Percentiles rank a stretch among this genome's conserved stretches.
Evolutionary conservation across 257 asterid species (phyloP).

Genomic region (Lavandula angustifolia): DNA sequence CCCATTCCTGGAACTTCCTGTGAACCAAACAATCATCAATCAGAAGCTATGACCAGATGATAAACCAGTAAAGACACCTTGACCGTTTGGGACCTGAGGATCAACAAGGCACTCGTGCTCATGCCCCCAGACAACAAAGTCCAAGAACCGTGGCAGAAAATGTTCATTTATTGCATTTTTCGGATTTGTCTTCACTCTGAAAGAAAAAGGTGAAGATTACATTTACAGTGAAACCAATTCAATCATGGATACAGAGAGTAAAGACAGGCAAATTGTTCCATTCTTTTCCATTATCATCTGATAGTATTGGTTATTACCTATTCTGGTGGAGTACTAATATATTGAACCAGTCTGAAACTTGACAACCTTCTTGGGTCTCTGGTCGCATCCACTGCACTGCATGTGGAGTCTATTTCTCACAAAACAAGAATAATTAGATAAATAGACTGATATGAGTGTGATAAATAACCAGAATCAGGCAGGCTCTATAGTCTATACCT

Average conservation of each 20-base stretch:
- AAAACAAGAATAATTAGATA: conserved; percentile 33
- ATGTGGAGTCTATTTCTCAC: conserved; percentile 79
- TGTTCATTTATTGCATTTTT: conserved; percentile 98
- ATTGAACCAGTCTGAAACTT: conserved; percentile 96
- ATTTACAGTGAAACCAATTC: conserved; percentile 20
- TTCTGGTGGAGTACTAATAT: conserved; percentile 92
- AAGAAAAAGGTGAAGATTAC: conserved; percentile 31
- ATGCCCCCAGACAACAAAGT: conserved; percentile 98
- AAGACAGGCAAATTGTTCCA: conserved; percentile 12
- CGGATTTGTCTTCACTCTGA: conserved; percentile 94
- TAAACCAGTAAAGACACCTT: conserved; percentile 22
- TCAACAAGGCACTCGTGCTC: conserved; percentile 98
- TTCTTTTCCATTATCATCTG: conserved; percentile 13
- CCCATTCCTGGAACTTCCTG: conserved; percentile 99
- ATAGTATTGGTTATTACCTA: conserved; percentile 49
- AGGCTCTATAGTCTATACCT: conserved; percentile 53
- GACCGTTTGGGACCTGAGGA: conserved; percentile 70
- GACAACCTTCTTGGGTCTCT: conserved; percentile 75
- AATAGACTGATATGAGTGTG: conserved; percentile 20
- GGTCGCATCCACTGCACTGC: conserved; percentile 99
- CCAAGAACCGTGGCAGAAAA: conserved; percentile 92
- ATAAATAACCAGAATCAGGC: conserved; percentile 29
- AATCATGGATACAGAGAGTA: conserved; percentile 15
- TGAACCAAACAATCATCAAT: conserved; percentile 32
- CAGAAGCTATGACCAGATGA: conserved; percentile 27